Evolutionary conservation across 495 filamentous ascomycete species (phyloP), one percentile per base, ranked within the genome.

Genomic region (Glonium stellatum): DNA sequence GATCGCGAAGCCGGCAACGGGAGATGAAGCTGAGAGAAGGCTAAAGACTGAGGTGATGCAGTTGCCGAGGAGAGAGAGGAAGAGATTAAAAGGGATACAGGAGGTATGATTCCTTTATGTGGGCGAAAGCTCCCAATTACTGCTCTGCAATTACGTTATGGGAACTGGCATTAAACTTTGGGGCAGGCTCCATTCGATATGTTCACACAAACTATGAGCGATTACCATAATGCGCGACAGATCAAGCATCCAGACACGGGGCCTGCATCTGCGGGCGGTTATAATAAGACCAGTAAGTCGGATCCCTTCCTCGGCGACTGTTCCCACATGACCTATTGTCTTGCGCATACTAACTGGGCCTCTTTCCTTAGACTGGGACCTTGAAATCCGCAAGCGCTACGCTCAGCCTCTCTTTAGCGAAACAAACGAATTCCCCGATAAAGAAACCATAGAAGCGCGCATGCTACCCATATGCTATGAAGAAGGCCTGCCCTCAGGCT

Each of bases 401-500:
- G 83, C 86, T 41, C 88, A 91, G 66, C 87, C 92, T 12, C 79
- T 98, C 27, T 88, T 88, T 27, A 81, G 85, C 37, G 93, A 97
- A 73, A 92, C 91, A 0, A 87, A 89, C 58, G 93, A 97, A 74
- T 97, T 98, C 68, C 93, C 93, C 13, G 89, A 95, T 64, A 73
- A 81, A 10, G 80, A 84, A 54, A 86, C 84, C 27, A 89, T 98
- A 62, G 81, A 88, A 65, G 79, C 83, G 19, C 88, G 92, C 58
- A 95, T 97, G 87, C 78, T 89, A 18, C 92, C 93, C 9, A 93
- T 97, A 63, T 96, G 90, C 73, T 96, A 95, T 73, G 93, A 96
- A 73, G 81, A 88, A 61, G 93, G 92, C 0, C 82, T 98, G 4
- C 79, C 80, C n/a, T 80, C 80, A 22, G 89, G 91, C 2, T 82